These are phyloP conservation scores for Trichopus zeylanicus DNA, from an alignment of 116 monocot species.

Conservation along the genomic window DNA sequence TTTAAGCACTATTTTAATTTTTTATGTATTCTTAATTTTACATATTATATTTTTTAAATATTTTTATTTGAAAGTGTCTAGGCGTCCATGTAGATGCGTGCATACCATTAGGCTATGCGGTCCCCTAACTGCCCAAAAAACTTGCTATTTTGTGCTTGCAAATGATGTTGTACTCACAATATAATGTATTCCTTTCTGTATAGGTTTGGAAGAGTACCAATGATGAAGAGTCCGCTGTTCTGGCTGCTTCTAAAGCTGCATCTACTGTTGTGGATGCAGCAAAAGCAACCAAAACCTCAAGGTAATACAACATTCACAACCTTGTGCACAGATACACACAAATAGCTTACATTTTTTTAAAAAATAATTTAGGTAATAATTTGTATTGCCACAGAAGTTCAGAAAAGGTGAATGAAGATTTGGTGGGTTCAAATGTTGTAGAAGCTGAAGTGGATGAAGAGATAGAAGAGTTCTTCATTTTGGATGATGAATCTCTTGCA, in stretches of 20 bases:
- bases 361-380: too few species aligned
- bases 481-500: conserved; percentile 56
- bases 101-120: too few species aligned
- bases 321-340: background rate
- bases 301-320: conserved; percentile 18
- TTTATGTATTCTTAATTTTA: too few species aligned
- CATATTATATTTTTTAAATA: too few species aligned
- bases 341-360: too few species aligned
- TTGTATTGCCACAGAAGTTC: conserved; percentile 20
- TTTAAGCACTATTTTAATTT: too few species aligned
- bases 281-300: conserved; percentile 50
- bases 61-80: too few species aligned
- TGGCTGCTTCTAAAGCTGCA: conserved; percentile 89
- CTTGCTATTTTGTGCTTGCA: conserved; percentile 2
- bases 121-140: too few species aligned
- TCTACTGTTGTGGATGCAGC: conserved; percentile 95
- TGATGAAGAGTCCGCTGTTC: conserved; percentile 70
- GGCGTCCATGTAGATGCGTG: too few species aligned
- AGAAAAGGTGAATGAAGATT: conserved; percentile 21
- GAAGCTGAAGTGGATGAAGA: conserved; percentile 43
- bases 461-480: conserved; percentile 50
- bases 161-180: background rate
- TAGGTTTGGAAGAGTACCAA: conserved; percentile 54
- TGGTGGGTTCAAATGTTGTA: conserved; percentile 14
- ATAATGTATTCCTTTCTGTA: background rate